Evolutionary conservation across 2,329 filamentous ascomycete genomes (phyloP).

Genomic region (Beauveria varroae): DNA sequence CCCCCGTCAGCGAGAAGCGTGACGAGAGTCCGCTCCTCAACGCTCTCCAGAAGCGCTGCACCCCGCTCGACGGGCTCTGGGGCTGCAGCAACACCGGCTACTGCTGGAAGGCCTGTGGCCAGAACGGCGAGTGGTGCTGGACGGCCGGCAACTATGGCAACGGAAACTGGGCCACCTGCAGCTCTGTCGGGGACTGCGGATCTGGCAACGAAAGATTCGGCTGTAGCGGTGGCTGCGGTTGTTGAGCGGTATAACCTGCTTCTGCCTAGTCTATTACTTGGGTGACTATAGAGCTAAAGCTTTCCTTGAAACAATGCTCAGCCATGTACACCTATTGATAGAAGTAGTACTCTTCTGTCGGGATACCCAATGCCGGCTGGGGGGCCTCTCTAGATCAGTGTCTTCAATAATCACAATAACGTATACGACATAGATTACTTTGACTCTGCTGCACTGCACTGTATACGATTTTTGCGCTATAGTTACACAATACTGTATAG

Average conservation of each 20-base stretch:
- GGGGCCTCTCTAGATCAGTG: too few species aligned
- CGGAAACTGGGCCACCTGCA: not conserved
- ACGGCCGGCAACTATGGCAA: not conserved
- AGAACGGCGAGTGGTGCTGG: not conserved
- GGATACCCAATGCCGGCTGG: too few species aligned
- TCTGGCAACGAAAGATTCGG: not conserved
- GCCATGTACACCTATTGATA: too few species aligned
- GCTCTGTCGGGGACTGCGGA: not conserved
- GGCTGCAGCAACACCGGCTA: not conserved
- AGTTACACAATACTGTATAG: too few species aligned
- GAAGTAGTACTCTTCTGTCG: too few species aligned
- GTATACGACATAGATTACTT: too few species aligned
- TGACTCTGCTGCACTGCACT: too few species aligned
- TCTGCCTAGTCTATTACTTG: too few species aligned
- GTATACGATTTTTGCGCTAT: too few species aligned
- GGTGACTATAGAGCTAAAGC: too few species aligned
- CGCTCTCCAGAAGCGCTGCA: not conserved
- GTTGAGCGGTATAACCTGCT: not conserved
- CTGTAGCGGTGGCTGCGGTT: not conserved
- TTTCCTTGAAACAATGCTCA: too few species aligned
- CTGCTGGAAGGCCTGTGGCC: not conserved
- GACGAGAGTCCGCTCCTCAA: not conserved
- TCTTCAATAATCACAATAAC: too few species aligned
- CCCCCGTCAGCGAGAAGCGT: not conserved
- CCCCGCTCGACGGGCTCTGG: not conserved